Base-by-base conservation (phyloP, 2,329 filamentous ascomycete genomes). In the Calonectria leucothoes region DNA sequence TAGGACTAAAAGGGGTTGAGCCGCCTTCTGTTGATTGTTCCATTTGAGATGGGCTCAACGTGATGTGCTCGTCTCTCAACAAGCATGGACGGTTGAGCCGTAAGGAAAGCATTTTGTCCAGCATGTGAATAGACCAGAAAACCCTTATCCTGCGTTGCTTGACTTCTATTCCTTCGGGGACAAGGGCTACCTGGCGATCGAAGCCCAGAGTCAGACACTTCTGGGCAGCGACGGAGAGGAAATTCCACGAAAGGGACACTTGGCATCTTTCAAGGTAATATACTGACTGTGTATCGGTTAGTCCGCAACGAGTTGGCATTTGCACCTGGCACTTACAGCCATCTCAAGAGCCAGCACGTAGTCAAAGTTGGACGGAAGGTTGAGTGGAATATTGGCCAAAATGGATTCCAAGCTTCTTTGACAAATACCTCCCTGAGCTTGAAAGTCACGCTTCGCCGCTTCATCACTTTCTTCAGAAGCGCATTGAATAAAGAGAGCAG, bases 81-180 rank as follows among this genome's bases (percentile, higher is more conserved):
- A 15, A 27, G 23, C 33, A 61, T 27, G 55, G n/a, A 6, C 55
- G 33, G 7, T 61, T 61, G 5, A 61, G 33, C 25, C 55, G 23
- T 4, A 61, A 6, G 8, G 55, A 37, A 39, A 61, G 23, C 23
- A 61, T 42, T n/a, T 37, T 61, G 7, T 61, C 55, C 15, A 29
- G 4, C 33, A 61, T 61, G 23, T 61, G 55, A 27, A 61, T 39
- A 29, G 27, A 25, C 55, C 55, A 61, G 25, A 61, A 61, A 3
- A 61, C 14, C 15, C 31, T 27, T 23, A 61, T 61, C 15, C 55
- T 61, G 1, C 55, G 55, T 14, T 61, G 55, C n/a, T 33, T 15
- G 14, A 11, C 25, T 25, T 17, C 35, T 20, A 11, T 11, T 4
- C 23, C 23, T 37, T 61, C 55, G 6, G 33, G 55, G 14, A 39